Percentiles rank a stretch among this genome's conserved stretches.
Evolutionary conservation across 148 eudicot genomes (phyloP).

Genomic region (Persicaria maculosa): DNA sequence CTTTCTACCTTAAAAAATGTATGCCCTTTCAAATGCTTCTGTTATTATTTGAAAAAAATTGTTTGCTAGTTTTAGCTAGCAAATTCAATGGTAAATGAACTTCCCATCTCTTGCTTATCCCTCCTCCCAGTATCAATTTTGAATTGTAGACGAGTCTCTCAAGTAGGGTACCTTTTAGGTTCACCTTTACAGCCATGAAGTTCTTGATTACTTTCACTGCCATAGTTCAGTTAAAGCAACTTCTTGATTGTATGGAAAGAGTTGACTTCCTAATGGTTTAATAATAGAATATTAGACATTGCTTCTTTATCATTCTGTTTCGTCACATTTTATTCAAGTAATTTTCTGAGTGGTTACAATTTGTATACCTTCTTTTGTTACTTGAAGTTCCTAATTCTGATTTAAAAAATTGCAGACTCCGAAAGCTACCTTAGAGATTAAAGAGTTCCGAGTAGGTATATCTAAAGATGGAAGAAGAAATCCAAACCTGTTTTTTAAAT

Average conservation of each 20-base stretch:
- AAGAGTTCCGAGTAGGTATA: conserved; percentile 72
- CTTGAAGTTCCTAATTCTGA: conserved; percentile 4
- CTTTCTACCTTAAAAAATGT: neutral
- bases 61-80: neutral
- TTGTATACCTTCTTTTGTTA: neutral
- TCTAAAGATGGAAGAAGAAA: conserved; percentile 70
- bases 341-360: neutral
- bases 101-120: neutral
- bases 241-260: neutral
- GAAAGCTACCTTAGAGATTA: conserved; percentile 68
- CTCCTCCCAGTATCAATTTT: neutral
- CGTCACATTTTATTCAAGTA: conserved; percentile 4
- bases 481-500: conserved; percentile 61
- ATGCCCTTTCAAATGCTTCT: neutral
- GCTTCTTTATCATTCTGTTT: neutral
- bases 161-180: neutral
- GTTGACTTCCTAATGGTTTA: neutral
- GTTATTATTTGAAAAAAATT: neutral
- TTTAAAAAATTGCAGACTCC: conserved; percentile 57
- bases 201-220: neutral
- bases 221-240: neutral
- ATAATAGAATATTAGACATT: neutral
- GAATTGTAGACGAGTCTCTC: neutral
- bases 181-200: neutral
- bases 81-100: neutral